Percentiles rank a stretch among this genome's conserved stretches.
These are phyloP conservation scores for Trichoderma aggressivum DNA, from an alignment of 2,329 filamentous ascomycete genomes.

Conservation along the genomic window DNA sequence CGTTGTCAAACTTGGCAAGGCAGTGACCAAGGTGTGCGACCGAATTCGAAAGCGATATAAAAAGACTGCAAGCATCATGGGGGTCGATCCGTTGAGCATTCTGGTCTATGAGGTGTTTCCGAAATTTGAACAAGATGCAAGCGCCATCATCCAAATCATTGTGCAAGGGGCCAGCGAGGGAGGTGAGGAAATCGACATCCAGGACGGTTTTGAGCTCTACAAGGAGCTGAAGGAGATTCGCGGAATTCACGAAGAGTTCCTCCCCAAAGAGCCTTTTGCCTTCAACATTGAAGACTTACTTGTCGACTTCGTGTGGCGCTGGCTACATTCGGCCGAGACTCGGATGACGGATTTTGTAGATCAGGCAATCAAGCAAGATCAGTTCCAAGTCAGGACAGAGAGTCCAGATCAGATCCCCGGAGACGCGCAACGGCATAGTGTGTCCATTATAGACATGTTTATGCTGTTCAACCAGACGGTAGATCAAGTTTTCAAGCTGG, in stretches of 20 bases:
- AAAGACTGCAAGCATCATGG: constrained; percentile 84
- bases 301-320: constrained; percentile 92
- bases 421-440: constrained; percentile 85
- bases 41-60: constrained; percentile 90
- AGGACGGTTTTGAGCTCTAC: constrained; percentile 94
- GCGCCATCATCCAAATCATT: constrained; percentile 79
- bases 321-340: constrained; percentile 77
- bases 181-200: constrained; percentile 73
- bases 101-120: constrained; percentile 82
- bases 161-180: constrained; percentile 67
- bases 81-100: constrained; percentile 61
- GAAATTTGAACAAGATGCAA: constrained; percentile 83
- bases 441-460: constrained; percentile 91
- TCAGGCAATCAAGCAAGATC: constrained; percentile 84
- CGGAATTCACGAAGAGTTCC: constrained; percentile 69
- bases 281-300: constrained; percentile 85
- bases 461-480: constrained; percentile 89
- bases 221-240: constrained; percentile 83
- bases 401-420: constrained; percentile 60
- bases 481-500: constrained; percentile 78
- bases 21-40: constrained; percentile 79
- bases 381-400: constrained; percentile 71
- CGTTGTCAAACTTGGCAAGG: constrained; percentile 83
- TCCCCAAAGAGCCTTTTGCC: constrained; percentile 72
- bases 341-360: constrained; percentile 83